Percentiles rank a stretch among this genome's conserved stretches.
These are phyloP conservation scores for Paramecium caudatum DNA, from an alignment of 73 alveolate genomes.

Conservation along the genomic window DNA sequence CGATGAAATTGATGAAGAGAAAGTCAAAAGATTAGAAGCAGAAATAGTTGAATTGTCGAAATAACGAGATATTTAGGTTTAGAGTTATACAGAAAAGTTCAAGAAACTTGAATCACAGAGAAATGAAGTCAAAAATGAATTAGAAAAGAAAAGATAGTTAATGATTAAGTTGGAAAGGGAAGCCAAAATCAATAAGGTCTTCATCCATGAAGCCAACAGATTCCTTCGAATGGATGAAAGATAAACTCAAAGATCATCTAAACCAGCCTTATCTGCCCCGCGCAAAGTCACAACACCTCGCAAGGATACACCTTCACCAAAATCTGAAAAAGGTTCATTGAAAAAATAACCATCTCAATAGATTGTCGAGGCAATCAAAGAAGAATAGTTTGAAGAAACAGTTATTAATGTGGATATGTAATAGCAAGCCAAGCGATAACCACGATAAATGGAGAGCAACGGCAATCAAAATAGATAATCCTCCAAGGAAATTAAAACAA, in stretches of 20 bases:
- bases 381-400: constrained; percentile 68
- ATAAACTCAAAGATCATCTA: constrained; percentile 21
- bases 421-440: not conserved
- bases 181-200: not conserved
- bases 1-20: constrained; percentile 11
- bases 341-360: not conserved
- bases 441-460: not conserved
- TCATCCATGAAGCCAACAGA: constrained; percentile 48
- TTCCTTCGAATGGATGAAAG: constrained; percentile 26
- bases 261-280: not conserved
- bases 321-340: not conserved
- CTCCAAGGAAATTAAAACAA: not conserved
- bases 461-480: not conserved
- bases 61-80: not conserved
- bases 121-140: not conserved
- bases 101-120: constrained; percentile 1
- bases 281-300: not conserved
- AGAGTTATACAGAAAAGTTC: not conserved
- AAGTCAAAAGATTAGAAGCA: not conserved
- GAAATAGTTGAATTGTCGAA: constrained; percentile 1
- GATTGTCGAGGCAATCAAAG: constrained; percentile 21
- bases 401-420: not conserved
- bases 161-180: constrained; percentile 31
- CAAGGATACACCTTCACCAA: constrained; percentile 43
- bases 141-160: not conserved